These are phyloP conservation scores for Balamuthia mandrillaris DNA, from an alignment of 208 protist species.

Conservation along the genomic window DNA sequence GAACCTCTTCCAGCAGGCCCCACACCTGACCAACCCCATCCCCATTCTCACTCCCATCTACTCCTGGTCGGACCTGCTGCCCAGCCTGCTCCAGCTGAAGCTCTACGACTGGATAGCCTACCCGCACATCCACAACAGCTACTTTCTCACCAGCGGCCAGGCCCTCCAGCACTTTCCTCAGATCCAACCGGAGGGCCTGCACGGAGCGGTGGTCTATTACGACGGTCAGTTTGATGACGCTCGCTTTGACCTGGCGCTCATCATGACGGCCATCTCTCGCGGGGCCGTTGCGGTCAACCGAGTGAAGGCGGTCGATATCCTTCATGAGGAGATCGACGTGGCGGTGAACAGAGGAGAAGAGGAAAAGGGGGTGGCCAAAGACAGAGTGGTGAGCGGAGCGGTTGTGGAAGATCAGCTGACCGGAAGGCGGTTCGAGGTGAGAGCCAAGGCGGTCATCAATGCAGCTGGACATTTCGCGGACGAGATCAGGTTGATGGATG, in stretches of 20 bases:
- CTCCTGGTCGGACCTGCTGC: constrained; percentile 74
- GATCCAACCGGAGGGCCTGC: constrained; percentile 67
- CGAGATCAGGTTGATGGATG: no score
- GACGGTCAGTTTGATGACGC: constrained; percentile 94
- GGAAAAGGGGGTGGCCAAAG: no score
- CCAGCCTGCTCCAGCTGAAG: background rate
- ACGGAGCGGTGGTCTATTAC: constrained; percentile 86
- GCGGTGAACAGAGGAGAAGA: no score
- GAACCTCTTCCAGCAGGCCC: constrained; percentile 88
- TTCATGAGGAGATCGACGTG: no score
- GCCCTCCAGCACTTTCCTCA: constrained; percentile 33
- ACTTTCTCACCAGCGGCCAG: background rate
- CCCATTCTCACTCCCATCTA: constrained; percentile 91
- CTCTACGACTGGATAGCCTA: background rate
- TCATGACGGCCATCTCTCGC: constrained; percentile 85
- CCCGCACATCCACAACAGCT: constrained; percentile 26
- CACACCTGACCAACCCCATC: constrained; percentile 83
- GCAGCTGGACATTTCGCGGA: no score
- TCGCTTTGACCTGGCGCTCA: constrained; percentile 85
- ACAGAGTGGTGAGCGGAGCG: no score
- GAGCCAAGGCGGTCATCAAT: no score
- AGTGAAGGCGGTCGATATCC: constrained; percentile 54
- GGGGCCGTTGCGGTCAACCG: constrained; percentile 89
- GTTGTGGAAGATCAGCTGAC: no score
- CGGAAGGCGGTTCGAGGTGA: no score